Percentiles rank a stretch among this genome's conserved stretches.
These are phyloP conservation scores for Skeletonema costatum DNA, from an alignment of 108 stramenopile species.

Conservation along the genomic window DNA sequence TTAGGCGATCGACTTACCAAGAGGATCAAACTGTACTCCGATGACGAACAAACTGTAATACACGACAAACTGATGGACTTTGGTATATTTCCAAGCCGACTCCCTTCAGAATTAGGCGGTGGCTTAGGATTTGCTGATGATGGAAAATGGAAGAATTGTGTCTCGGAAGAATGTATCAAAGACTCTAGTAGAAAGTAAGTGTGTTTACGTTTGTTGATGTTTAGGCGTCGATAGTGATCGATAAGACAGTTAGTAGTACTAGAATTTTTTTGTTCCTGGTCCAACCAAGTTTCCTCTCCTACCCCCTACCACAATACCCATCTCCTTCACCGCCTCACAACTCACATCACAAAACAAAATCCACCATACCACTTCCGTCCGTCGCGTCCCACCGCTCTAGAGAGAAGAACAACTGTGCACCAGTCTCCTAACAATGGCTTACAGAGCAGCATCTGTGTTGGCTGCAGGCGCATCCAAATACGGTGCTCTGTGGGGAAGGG, in stretches of 20 bases:
- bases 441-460: constrained; percentile 20
- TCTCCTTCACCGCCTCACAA: background rate
- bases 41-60: constrained; percentile 14
- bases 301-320: background rate
- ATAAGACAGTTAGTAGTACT: too few relatives aligned
- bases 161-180: background rate
- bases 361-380: too few relatives aligned
- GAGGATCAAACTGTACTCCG: constrained; percentile 38
- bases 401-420: too few relatives aligned
- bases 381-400: too few relatives aligned
- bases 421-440: constrained; percentile 19
- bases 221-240: too few relatives aligned
- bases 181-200: background rate
- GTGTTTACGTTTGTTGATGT: too few relatives aligned
- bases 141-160: constrained; percentile 9
- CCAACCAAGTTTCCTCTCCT: background rate
- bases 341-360: too few relatives aligned
- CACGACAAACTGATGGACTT: constrained; percentile 15
- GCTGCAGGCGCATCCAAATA: constrained; percentile 33
- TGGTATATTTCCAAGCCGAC: constrained; percentile 13
- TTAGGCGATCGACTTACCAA: constrained; percentile 34
- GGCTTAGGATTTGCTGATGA: constrained; percentile 20
- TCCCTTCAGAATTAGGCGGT: constrained; percentile 38
- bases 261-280: background rate
- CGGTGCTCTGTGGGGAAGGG: constrained; percentile 79